Conservation (phyloP, 2,329 filamentous ascomycete genomes). For the Thelonectria blattea region DNA sequence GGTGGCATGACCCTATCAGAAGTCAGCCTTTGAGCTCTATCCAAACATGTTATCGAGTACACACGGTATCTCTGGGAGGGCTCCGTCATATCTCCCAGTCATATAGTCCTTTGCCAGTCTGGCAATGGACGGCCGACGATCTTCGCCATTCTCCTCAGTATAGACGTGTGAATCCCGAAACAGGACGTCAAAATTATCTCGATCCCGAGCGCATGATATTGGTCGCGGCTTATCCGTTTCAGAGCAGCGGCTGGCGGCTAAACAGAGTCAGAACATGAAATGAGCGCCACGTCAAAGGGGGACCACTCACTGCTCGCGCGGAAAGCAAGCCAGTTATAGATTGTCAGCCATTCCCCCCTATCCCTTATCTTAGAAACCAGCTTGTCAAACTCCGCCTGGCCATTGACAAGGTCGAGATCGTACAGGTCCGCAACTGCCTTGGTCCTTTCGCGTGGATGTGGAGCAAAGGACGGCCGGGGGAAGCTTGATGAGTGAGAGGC, state of each 20-base stretch:
- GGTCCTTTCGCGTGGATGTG: background rate
- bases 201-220: background rate
- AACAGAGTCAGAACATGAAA: background rate
- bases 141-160: background rate
- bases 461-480: background rate
- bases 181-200: conserved; percentile 17
- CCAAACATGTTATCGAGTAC: background rate
- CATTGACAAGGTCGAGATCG: conserved; percentile 6
- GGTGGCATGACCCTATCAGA: background rate
- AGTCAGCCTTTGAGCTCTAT: background rate
- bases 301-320: background rate
- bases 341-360: background rate
- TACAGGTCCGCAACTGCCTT: background rate
- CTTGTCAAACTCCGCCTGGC: conserved; percentile 14
- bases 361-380: conserved; percentile 1
- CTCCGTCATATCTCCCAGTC: background rate
- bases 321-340: background rate
- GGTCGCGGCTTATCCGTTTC: background rate
- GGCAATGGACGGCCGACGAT: background rate
- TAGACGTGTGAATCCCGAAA: background rate
- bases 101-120: background rate
- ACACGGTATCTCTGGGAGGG: conserved; percentile 1
- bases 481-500: background rate
- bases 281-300: background rate
- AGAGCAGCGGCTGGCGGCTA: background rate